These are phyloP conservation scores for Actinomortierella ambigua DNA, from an alignment of 371 early-diverging fungal species.

Conservation along the genomic window DNA sequence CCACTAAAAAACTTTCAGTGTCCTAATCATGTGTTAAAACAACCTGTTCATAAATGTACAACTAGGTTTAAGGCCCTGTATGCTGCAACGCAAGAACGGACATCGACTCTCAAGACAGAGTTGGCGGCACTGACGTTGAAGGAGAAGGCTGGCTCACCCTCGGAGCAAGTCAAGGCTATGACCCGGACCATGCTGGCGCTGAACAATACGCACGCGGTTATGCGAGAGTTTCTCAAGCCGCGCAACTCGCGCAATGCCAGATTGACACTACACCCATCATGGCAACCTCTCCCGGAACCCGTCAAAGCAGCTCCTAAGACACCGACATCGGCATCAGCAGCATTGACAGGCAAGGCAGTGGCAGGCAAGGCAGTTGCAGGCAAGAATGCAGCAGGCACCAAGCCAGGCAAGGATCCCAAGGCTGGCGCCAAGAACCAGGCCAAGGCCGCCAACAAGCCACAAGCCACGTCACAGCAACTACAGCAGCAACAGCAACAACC, in stretches of 20 bases:
- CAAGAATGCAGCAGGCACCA: background rate
- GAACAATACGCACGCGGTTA: too few species aligned
- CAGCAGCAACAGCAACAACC: slow-evolving; percentile 12
- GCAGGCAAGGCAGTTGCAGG: background rate
- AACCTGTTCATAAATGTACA: background rate
- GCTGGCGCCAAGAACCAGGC: background rate
- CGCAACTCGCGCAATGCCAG: slow-evolving; percentile 18
- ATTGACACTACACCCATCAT: slow-evolving; percentile 27
- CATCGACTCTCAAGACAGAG: too few species aligned
- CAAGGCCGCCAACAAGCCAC: background rate
- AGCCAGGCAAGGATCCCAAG: background rate
- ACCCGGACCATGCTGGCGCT: too few species aligned
- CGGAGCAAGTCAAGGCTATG: too few species aligned
- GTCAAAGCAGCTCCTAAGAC: slow-evolving; percentile 7
- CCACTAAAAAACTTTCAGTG: too few species aligned
- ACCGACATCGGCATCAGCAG: background rate
- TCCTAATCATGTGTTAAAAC: too few species aligned
- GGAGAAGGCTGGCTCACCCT: too few species aligned
- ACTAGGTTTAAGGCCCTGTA: background rate
- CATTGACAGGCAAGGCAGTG: background rate
- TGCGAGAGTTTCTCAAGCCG: slow-evolving; percentile 28
- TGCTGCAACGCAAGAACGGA: too few species aligned
- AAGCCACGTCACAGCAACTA: slow-evolving; percentile 13
- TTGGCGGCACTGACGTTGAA: too few species aligned
- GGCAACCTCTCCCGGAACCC: slow-evolving; percentile 25